Evolutionary conservation across 495 filamentous ascomycete genomes (phyloP).

Genomic region (Letharia lupina): DNA sequence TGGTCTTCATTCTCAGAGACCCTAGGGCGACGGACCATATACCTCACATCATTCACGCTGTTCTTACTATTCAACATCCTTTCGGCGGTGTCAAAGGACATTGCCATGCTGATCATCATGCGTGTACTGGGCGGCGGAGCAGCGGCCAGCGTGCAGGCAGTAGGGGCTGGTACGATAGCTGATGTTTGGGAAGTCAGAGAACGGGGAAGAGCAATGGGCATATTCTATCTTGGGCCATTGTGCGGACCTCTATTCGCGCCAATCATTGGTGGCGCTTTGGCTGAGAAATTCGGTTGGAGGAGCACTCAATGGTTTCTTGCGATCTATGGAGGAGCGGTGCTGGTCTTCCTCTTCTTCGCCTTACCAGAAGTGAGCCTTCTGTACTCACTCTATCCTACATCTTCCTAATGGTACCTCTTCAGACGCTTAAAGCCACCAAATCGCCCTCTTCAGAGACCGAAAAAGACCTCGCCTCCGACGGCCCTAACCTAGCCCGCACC

Average conservation of each 20-base stretch:
- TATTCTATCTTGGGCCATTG: constrained; percentile 88
- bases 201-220: constrained; percentile 80
- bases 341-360: constrained; percentile 55
- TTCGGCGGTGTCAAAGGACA: constrained; percentile 63
- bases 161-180: constrained; percentile 86
- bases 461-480: constrained; percentile 22
- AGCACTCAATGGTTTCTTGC: constrained; percentile 82
- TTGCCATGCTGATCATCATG: constrained; percentile 80
- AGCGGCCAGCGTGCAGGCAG: constrained; percentile 76
- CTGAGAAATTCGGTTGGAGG: constrained; percentile 67
- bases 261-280: constrained; percentile 75
- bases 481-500: constrained; percentile 43
- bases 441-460: constrained; percentile 13
- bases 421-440: constrained; percentile 28
- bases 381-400: not conserved
- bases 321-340: constrained; percentile 60
- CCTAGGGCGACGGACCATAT: constrained; percentile 75
- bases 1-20: constrained; percentile 89
- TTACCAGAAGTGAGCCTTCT: constrained; percentile 52
- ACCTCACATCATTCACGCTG: constrained; percentile 70
- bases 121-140: constrained; percentile 75
- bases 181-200: constrained; percentile 82
- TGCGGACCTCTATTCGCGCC: constrained; percentile 77
- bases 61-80: constrained; percentile 72
- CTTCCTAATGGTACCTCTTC: not conserved